Conservation (phyloP, 139 green algal species). For the Spirogloea muscicola region DNA sequence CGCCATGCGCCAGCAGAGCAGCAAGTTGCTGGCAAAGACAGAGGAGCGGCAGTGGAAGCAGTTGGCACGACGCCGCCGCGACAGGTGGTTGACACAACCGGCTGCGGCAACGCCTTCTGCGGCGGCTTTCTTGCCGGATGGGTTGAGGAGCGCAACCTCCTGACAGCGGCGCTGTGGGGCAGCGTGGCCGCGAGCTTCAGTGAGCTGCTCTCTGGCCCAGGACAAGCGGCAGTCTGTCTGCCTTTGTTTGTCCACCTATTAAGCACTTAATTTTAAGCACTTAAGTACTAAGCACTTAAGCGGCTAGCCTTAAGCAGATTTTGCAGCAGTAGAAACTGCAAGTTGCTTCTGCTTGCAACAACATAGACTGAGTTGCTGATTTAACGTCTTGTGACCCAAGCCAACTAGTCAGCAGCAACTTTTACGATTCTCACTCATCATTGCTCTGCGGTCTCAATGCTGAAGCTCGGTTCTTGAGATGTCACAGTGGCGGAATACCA, state of each 20-base stretch:
- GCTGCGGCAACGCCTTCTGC: constrained; percentile 34
- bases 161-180: constrained; percentile 4
- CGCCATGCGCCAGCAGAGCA: too few relatives aligned
- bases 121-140: constrained; percentile 36
- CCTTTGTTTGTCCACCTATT: background rate
- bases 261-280: background rate
- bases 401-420: too few relatives aligned
- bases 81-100: constrained; percentile 23
- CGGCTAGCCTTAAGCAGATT: too few relatives aligned
- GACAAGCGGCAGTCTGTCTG: background rate
- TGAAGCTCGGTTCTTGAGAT: background rate
- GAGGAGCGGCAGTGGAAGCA: too few relatives aligned
- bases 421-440: too few relatives aligned
- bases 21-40: too few relatives aligned
- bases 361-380: too few relatives aligned
- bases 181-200: constrained; percentile 34
- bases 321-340: too few relatives aligned
- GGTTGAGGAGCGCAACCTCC: background rate
- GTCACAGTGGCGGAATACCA: constrained; percentile 11
- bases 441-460: background rate
- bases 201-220: constrained; percentile 17
- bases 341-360: too few relatives aligned
- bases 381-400: too few relatives aligned
- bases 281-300: constrained; percentile 3
- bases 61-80: too few relatives aligned